Evolutionary conservation across 331 rosid species (phyloP), one percentile per base, ranked within the genome.

Genomic region (Acacia pycnantha): DNA sequence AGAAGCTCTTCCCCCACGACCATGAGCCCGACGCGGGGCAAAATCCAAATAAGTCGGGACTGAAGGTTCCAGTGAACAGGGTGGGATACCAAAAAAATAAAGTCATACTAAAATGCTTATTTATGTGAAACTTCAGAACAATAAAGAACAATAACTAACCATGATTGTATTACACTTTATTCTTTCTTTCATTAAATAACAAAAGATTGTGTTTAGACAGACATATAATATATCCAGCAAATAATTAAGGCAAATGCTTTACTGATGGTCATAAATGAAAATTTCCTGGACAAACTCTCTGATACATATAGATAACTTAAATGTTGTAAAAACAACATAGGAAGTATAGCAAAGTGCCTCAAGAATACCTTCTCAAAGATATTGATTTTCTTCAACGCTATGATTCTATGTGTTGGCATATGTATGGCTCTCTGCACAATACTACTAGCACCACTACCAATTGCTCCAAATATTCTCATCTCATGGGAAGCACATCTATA

Each of bases 341-440:
- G 26, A 70, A 31, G 21, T 21, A 84, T 11, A 40, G 24, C 2
- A 31, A 67, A 80, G 37, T 16, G 24, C 19, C 14, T 59, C 69
- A 51, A 50, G 65, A 50, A 80, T 54, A 92, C 98, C 98, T 93
- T 95, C 83, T 95, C 99, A 82, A 95, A 95, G 77, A 95, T 95
- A 61, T 95, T 95, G 74, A 95, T 95, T 90, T 93, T 95, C 92
- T 93, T 95, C 56, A 95, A 73, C 0, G 99, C 99, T 51, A 95
- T 77, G 78, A 95, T 90, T 75, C 94, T 90, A 81, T 95, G 98
- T 5, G 84, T 88, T 46, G 97, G 98, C 69, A 95, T 91, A 82
- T 95, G 99, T 16, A 95, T 89, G 77, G 97, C 99, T 88, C 98
- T 93, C 90, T 95, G 98, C 44, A 95, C 99, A 81, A 95, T 88